Evolutionary conservation across 768 basidiomycete species (phyloP).

Genomic region (Leccinum disarticulatum): DNA sequence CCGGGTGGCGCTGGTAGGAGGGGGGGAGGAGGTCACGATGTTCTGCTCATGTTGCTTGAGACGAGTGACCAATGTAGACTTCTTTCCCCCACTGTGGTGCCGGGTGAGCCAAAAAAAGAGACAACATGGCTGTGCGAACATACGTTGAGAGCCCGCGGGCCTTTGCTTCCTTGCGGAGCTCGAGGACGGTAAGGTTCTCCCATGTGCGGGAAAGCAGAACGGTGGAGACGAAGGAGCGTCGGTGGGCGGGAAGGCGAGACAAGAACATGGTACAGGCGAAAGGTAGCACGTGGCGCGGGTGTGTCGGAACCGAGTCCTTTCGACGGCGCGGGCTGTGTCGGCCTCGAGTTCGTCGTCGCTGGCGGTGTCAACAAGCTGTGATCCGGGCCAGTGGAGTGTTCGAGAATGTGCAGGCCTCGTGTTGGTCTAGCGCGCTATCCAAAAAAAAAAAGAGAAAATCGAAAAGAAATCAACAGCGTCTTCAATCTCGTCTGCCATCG

Average conservation of each 20-base stretch:
- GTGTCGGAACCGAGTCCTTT: neutral
- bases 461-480: slow-evolving; percentile 16
- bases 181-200: slow-evolving; percentile 49
- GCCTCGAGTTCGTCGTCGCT: neutral
- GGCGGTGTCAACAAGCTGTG: neutral
- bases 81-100: slow-evolving; percentile 52
- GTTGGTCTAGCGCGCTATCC: slow-evolving; percentile 38
- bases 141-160: slow-evolving; percentile 57
- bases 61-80: slow-evolving; percentile 53
- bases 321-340: slow-evolving; percentile 12
- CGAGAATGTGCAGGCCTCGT: slow-evolving; percentile 48
- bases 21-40: slow-evolving; percentile 18
- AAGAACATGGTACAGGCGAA: neutral
- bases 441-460: neutral
- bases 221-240: slow-evolving; percentile 49
- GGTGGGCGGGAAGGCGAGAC: neutral
- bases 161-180: slow-evolving; percentile 54
- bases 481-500: slow-evolving; percentile 25
- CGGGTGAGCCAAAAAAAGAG: neutral
- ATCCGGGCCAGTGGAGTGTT: neutral
- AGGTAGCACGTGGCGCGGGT: slow-evolving; percentile 5
- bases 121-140: neutral
- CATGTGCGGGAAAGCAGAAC: slow-evolving; percentile 57
- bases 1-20: slow-evolving; percentile 14
- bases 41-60: slow-evolving; percentile 50